Evolutionary conservation across 495 filamentous ascomycete genomes (phyloP), one percentile per base, ranked within the genome.

Genomic region (Neurospora sp.): DNA sequence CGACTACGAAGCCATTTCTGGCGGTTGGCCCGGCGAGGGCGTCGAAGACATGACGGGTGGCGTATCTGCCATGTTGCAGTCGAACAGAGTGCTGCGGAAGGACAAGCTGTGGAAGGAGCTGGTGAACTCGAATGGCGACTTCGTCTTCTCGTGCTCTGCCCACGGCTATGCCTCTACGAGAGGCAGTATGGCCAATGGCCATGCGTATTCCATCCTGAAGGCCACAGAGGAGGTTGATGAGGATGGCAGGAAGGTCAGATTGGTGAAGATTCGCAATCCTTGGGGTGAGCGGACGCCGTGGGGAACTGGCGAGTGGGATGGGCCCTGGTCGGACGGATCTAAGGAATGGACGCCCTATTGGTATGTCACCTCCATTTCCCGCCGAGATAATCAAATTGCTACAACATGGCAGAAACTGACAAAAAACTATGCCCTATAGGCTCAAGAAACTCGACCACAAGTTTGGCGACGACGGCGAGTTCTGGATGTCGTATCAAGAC

Each of bases 1-100:
- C 4, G 79, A 81, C 69, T 81, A 78, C 42, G 74, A 76, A 48
- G 74, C 91, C 1, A 92, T 94, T 73, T 87, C 91, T 45, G 91
- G 92, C n/a, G 92, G 92, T 0, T 92, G 88, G 77, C 87, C 91
- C 11, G 90, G 90, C 10, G 92, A 94, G 78, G 92, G 86, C 13
- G 88, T 94, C 70, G 92, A 94, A 80, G 92, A 94, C 78, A 82
- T 94, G 71, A 93, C 92, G 5, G 92, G 92, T n/a, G 92, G 92
- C 17, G 91, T 93, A 13, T 92, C 76, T 2, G 77, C 77, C 39
- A 78, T 73, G 6, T 17, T 79, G 1, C 54, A 45, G 42, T 85
- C 91, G 0, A 88, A 86, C 69, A 90, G 92, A 70, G 89, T 94
- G 45, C 82, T 94, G 38, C 88, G 92, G 77, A 92, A 90, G 76